These are phyloP conservation scores for Fraxinus nigra DNA, from an alignment of 305 asterid genomes.

Conservation along the genomic window DNA sequence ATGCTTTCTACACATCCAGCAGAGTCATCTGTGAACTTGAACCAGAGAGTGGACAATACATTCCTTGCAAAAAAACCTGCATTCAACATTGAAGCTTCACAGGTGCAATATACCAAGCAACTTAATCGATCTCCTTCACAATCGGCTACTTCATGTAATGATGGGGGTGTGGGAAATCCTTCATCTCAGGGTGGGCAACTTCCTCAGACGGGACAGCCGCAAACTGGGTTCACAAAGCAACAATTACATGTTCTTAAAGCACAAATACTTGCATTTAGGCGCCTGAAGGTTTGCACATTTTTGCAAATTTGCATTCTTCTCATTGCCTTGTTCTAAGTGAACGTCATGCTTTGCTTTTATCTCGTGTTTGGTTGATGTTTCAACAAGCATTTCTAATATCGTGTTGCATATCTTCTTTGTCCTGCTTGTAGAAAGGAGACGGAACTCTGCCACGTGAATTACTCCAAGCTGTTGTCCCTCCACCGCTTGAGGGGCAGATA, in stretches of 20 bases:
- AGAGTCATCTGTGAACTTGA: constrained; percentile 51
- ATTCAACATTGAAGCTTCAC: constrained; percentile 52
- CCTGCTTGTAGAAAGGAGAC: constrained; percentile 79
- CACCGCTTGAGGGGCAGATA: constrained; percentile 66
- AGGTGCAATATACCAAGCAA: constrained; percentile 56
- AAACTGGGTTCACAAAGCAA: constrained; percentile 76
- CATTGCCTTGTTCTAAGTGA: constrained; percentile 16
- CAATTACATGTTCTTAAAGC: constrained; percentile 94
- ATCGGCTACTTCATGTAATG: constrained; percentile 54
- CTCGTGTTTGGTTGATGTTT: constrained; percentile 14
- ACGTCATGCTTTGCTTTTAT: neutral
- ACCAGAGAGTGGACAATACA: constrained; percentile 66
- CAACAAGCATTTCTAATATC: constrained; percentile 8
- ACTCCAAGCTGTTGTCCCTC: constrained; percentile 88
- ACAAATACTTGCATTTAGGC: constrained; percentile 94
- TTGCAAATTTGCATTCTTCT: constrained; percentile 10
- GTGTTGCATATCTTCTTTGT: constrained; percentile 26
- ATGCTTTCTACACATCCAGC: constrained; percentile 55
- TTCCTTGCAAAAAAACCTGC: constrained; percentile 45
- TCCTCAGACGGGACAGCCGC: constrained; percentile 49
- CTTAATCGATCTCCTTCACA: constrained; percentile 60
- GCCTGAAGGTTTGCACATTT: constrained; percentile 68
- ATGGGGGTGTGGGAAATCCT: constrained; percentile 55
- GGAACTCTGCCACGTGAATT: constrained; percentile 83
- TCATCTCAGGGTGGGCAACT: constrained; percentile 51